A percentile compares a stretch with the other conserved stretches of the same genome.
Evolutionary conservation across 306 rosid genomes (phyloP).

Genomic region (Begonia peltatifolia): DNA sequence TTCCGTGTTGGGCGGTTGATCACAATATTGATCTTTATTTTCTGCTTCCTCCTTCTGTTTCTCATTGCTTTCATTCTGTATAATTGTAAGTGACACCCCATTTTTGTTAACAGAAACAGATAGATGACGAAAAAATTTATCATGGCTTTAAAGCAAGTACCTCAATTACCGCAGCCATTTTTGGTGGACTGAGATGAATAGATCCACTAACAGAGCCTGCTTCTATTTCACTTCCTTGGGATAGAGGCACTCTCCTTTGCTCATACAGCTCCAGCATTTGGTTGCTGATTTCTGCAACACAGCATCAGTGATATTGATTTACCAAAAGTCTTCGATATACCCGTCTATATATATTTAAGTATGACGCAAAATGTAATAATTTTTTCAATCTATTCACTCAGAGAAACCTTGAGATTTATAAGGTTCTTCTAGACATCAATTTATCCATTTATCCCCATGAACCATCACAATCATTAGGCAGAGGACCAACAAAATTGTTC

Average conservation of each 20-base stretch:
- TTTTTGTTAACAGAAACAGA: conserved; percentile 31
- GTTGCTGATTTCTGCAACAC: conserved; percentile 87
- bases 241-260: conserved; percentile 65
- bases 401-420: no score
- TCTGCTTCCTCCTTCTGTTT: conserved; percentile 43
- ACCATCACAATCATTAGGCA: no score
- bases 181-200: conserved; percentile 24
- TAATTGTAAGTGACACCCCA: conserved; percentile 23
- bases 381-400: no score
- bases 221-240: conserved; percentile 48
- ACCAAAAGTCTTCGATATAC: no score
- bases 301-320: not conserved
- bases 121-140: conserved; percentile 32
- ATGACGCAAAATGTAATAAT: no score
- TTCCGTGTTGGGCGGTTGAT: not conserved
- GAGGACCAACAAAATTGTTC: no score
- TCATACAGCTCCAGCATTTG: conserved; percentile 97
- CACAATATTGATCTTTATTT: conserved; percentile 35
- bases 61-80: conserved; percentile 42
- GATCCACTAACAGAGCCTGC: conserved; percentile 47
- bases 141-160: conserved; percentile 43
- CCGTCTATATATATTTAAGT: no score
- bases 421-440: no score
- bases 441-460: no score
- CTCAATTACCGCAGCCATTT: conserved; percentile 36